phyloP scores from a whole-genome alignment of 176 grass and related monocot genomes.

The Carex cristatella region DNA sequence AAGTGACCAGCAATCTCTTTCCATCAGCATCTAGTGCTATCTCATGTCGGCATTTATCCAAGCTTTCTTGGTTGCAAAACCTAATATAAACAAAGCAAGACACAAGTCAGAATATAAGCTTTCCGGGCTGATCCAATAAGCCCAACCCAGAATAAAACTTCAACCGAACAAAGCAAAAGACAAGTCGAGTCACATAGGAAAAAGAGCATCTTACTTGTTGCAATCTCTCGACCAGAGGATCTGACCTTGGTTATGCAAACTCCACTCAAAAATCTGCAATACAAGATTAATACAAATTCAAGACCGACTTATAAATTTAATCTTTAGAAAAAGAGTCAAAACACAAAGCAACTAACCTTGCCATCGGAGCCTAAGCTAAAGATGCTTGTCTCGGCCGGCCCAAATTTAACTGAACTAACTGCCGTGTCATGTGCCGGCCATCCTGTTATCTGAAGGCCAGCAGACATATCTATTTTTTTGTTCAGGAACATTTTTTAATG shows the following conservation, averaged over 20 bases:
- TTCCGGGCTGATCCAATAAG: background rate
- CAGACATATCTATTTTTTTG: constrained; percentile 74
- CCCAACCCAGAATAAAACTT: background rate
- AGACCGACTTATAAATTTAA: constrained; percentile 1
- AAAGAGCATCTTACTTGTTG: constrained; percentile 50
- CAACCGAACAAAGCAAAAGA: background rate
- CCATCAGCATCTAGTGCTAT: constrained; percentile 78
- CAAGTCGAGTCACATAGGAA: background rate
- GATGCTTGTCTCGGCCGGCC: constrained; percentile 92
- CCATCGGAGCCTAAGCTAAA: constrained; percentile 90
- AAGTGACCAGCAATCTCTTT: constrained; percentile 74
- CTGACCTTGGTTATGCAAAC: constrained; percentile 95
- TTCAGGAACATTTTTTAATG: constrained; percentile 3
- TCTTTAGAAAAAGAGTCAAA: constrained; percentile 17
- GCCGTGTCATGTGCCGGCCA: constrained; percentile 97
- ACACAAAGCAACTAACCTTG: constrained; percentile 45
- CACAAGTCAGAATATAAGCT: background rate
- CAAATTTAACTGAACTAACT: constrained; percentile 80
- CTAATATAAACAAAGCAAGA: constrained; percentile 25
- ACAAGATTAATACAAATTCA: background rate
- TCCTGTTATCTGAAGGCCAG: constrained; percentile 96
- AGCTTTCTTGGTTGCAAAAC: constrained; percentile 83
- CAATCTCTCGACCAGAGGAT: constrained; percentile 93
- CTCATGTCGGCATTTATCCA: constrained; percentile 64
- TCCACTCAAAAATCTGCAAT: constrained; percentile 97